Base-by-base conservation (phyloP, 2,329 filamentous ascomycete species). In the Pyricularia sp. region DNA sequence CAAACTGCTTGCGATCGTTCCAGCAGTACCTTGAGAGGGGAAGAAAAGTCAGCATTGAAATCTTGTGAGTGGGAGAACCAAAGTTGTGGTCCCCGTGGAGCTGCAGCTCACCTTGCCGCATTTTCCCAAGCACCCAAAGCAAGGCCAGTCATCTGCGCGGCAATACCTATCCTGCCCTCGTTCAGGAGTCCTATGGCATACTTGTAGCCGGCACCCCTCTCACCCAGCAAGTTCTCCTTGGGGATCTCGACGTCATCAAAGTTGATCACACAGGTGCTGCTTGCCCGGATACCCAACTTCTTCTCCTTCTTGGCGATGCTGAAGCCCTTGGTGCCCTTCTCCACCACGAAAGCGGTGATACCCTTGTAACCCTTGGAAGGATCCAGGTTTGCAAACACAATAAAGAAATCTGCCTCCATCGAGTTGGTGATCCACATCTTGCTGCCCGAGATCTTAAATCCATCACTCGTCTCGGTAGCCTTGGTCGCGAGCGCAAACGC, bases 391-490 rank as follows among this genome's bases (percentile, higher is more conserved):
- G 95, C 95, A 77, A 99, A 99, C 70, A 99, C 95, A 76, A 99
- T 94, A 83, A 97, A 99, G 83, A 98, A 90, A 70, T 89, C 89
- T 25, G 95, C 91, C 82, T 99, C 95, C 83, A 94, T 90, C 67
- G 92, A 91, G 85, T 99, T 99, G 72, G 95, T 99, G 81, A 99
- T 99, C 95, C 95, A 99, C 95, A 99, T 99, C 87, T 99, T 99
- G 79, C 88, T 89, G 66, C 95, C 95, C 71, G 88, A 91, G 79
- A 99, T 91, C 80, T 86, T 90, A 83, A 94, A 99, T 42, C 94
- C 93, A 72, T 89, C 86, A 26, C 88, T 85, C 0, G 92, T 95
- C 84, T 94, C 92, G 69, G 88, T 89, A 63, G 95, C 95, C 79
- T 92, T 94, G 69, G 95, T 98, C 73, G 93, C 91, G 72, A 99